Evolutionary conservation across 1,284 basidiomycete genomes (phyloP).

Genomic region (Ceratobasidium sp.): DNA sequence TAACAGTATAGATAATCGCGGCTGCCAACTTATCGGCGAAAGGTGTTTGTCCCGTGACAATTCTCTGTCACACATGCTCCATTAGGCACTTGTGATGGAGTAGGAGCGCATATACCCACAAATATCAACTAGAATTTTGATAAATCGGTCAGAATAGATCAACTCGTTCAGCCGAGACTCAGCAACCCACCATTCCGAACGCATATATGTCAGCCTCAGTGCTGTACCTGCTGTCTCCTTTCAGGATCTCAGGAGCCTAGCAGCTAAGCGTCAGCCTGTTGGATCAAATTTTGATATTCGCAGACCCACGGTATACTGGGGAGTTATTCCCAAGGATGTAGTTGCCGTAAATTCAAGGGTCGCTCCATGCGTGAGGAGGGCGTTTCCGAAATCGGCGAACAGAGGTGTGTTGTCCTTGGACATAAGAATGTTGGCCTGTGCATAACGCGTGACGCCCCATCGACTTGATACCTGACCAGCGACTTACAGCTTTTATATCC

Average conservation of each 20-base stretch:
- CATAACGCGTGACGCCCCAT: background rate
- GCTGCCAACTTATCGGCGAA: background rate
- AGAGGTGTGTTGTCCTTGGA: background rate
- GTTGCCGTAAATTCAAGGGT: conserved; percentile 17
- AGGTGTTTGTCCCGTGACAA: conserved; percentile 1
- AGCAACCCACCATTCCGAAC: conserved; percentile 36
- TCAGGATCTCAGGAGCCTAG: conserved; percentile 26
- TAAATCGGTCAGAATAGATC: background rate
- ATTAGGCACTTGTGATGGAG: background rate
- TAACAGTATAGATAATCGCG: background rate
- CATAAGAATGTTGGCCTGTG: conserved; percentile 32
- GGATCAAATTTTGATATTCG: background rate
- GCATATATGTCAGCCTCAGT: conserved; percentile 31
- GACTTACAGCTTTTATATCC: conserved; percentile 32
- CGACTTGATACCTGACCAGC: no score
- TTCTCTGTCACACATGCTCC: background rate
- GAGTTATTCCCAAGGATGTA: background rate
- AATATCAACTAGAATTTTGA: conserved; percentile 14
- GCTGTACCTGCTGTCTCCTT: background rate
- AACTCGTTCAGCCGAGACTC: background rate
- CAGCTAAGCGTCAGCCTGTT: background rate
- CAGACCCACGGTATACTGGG: conserved; percentile 3
- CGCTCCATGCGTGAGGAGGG: background rate
- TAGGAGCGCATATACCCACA: background rate
- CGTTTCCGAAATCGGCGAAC: conserved; percentile 40